phyloP scores from a whole-genome alignment of 495 filamentous ascomycete genomes.

The Aspergillus ellipticus region DNA sequence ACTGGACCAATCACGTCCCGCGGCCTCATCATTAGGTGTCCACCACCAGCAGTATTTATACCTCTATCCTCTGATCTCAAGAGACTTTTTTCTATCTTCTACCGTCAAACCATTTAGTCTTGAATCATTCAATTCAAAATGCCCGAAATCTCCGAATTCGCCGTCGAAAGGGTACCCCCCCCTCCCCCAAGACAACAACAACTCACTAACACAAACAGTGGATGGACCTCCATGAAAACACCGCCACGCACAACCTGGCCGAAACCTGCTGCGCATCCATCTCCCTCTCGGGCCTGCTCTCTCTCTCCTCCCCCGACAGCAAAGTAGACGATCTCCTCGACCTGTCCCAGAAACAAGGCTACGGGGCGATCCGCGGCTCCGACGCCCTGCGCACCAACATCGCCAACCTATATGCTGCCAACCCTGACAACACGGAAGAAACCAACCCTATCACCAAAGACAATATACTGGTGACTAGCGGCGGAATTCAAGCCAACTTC shows the following conservation, averaged over 20 bases:
- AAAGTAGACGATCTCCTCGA: slow-evolving; percentile 16
- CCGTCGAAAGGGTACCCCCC: slow-evolving; percentile 59
- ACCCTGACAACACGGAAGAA: slow-evolving; percentile 24
- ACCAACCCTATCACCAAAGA: slow-evolving; percentile 45
- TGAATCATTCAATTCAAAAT: slow-evolving; percentile 28
- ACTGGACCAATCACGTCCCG: background rate
- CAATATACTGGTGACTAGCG: slow-evolving; percentile 67
- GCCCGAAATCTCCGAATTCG: slow-evolving; percentile 62
- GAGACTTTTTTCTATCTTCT: too few relatives aligned
- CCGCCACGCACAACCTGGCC: slow-evolving; percentile 67
- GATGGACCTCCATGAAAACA: slow-evolving; percentile 73
- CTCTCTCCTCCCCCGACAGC: background rate
- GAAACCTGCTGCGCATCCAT: slow-evolving; percentile 75
- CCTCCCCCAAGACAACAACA: background rate
- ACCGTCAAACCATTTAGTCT: background rate
- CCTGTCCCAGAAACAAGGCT: slow-evolving; percentile 46
- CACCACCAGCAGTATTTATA: background rate
- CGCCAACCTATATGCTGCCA: slow-evolving; percentile 26
- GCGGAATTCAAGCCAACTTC: slow-evolving; percentile 76
- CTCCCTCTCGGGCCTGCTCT: slow-evolving; percentile 60
- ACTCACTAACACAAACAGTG: slow-evolving; percentile 44
- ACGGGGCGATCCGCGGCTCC: slow-evolving; percentile 63
- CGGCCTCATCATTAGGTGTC: background rate
- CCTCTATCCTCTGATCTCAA: background rate
- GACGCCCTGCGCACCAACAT: slow-evolving; percentile 67